A percentile compares a stretch with the other conserved stretches of the same genome.
Evolutionary conservation across 2,329 filamentous ascomycete species (phyloP).

Genomic region (Venturia oleaginea): DNA sequence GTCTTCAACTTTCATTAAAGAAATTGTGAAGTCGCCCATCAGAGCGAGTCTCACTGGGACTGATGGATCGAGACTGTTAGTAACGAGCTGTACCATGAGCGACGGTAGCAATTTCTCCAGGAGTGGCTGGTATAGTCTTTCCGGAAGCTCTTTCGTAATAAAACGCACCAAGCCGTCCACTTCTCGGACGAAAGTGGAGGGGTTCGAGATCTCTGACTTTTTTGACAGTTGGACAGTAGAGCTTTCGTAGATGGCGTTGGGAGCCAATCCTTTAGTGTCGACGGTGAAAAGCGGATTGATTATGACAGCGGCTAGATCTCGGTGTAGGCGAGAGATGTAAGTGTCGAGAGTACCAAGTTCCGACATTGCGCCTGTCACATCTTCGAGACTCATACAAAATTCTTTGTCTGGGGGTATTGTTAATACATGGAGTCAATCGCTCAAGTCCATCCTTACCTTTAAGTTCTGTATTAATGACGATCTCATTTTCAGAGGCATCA

Average conservation of each 20-base stretch:
- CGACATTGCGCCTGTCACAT: conserved; percentile 27
- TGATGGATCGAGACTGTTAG: conserved; percentile 63
- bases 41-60: conserved; percentile 67
- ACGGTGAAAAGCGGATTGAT: conserved; percentile 48
- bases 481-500: conserved; percentile 25
- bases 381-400: conserved; percentile 23
- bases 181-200: conserved; percentile 22
- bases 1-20: conserved; percentile 52
- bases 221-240: conserved; percentile 27
- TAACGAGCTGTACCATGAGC: conserved; percentile 59
- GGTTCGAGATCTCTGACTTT: conserved; percentile 23
- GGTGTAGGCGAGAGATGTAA: conserved; percentile 51
- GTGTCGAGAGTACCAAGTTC: conserved; percentile 35
- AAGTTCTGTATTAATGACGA: conserved; percentile 41
- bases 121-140: conserved; percentile 43
- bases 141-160: conserved; percentile 42
- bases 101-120: conserved; percentile 62
- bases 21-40: conserved; percentile 61
- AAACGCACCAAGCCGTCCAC: conserved; percentile 38
- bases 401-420: conserved; percentile 16
- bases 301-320: conserved; percentile 52
- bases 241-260: conserved; percentile 25
- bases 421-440: conserved; percentile 12
- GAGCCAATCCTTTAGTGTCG: conserved; percentile 26
- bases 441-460: conserved; percentile 43